Conservation (phyloP, 169 alveolate genomes). For the Plasmodium knowlesi region DNA sequence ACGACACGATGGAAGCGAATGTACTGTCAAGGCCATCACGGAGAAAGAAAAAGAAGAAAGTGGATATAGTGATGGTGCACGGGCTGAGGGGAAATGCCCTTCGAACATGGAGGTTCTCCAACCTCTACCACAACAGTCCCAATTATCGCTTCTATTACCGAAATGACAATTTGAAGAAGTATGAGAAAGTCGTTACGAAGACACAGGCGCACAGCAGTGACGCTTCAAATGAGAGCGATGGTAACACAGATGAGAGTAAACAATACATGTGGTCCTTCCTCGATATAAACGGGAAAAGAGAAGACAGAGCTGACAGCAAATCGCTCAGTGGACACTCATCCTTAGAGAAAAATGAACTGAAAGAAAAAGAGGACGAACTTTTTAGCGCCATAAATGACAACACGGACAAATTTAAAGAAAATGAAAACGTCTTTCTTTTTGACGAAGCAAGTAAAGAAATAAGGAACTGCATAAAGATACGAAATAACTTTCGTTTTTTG, state of each 20-base stretch:
- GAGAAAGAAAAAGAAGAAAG: conserved; percentile 9
- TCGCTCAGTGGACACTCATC: background rate
- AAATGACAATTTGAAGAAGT: conserved; percentile 3
- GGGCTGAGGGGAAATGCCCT: conserved; percentile 63
- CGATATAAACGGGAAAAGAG: background rate
- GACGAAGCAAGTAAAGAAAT: conserved; percentile 37
- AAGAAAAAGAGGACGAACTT: conserved; percentile 2
- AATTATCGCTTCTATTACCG: conserved; percentile 21
- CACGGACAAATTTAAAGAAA: conserved; percentile 22
- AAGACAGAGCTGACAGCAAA: background rate
- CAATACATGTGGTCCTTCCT: conserved; percentile 1
- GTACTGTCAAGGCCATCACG: background rate
- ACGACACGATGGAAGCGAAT: background rate
- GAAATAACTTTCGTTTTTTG: conserved; percentile 36
- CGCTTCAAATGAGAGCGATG: background rate
- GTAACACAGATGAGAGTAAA: background rate
- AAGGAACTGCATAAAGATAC: conserved; percentile 35
- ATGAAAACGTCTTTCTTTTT: conserved; percentile 34
- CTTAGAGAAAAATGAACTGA: background rate
- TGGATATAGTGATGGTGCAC: conserved; percentile 52
- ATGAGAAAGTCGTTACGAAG: background rate
- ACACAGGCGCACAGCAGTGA: background rate
- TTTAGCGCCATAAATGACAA: background rate
- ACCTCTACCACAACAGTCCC: conserved; percentile 1
- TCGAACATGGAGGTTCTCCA: conserved; percentile 72